Evolutionary conservation across 1,284 basidiomycete genomes (phyloP).

Genomic region (Ceratorhiza oryzae-sativae): DNA sequence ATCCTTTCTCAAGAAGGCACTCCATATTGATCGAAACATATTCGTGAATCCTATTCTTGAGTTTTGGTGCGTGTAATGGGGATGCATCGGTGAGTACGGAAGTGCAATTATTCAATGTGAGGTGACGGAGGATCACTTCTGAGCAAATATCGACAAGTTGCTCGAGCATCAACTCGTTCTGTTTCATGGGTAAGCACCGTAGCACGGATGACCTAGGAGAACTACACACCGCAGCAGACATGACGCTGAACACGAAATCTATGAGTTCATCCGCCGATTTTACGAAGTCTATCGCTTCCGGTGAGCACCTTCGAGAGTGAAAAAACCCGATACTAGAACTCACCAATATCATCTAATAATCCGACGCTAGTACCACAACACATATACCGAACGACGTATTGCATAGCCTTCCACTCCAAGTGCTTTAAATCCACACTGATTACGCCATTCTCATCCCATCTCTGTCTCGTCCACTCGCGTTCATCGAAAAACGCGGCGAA

Average conservation of each 20-base stretch:
- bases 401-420: constrained; percentile 76
- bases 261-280: constrained; percentile 77
- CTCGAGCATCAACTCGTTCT: constrained; percentile 91
- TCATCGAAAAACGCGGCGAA: constrained; percentile 89
- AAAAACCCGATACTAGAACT: constrained; percentile 48
- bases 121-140: constrained; percentile 69
- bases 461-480: constrained; percentile 76
- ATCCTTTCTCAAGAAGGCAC: constrained; percentile 80
- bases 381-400: constrained; percentile 78
- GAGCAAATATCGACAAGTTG: constrained; percentile 87
- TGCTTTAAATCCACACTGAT: constrained; percentile 77
- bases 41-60: constrained; percentile 77
- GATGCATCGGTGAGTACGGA: constrained; percentile 84
- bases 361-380: constrained; percentile 79
- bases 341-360: constrained; percentile 77
- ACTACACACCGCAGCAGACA: constrained; percentile 77
- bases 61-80: constrained; percentile 74
- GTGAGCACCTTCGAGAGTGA: not conserved
- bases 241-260: constrained; percentile 87
- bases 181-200: not conserved
- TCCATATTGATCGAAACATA: constrained; percentile 90
- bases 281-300: constrained; percentile 61
- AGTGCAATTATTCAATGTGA: constrained; percentile 80
- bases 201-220: not conserved
- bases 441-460: constrained; percentile 63